Evolutionary conservation across 306 rosid species (phyloP), one percentile per base, ranked within the genome.

Genomic region (Malus sylvestris): DNA sequence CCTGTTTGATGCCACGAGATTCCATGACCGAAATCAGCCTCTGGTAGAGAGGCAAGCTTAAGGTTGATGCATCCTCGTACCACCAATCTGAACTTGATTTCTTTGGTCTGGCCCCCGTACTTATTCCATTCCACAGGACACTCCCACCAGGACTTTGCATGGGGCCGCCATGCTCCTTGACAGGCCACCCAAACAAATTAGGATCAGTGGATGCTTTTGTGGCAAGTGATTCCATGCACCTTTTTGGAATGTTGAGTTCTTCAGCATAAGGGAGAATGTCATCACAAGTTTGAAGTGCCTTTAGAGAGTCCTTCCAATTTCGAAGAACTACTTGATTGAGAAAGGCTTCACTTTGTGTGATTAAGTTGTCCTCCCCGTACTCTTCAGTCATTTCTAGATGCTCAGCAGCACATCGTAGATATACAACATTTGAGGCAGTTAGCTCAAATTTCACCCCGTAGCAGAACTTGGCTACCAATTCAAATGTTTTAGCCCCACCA

Each of bases 81-180:
- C 99, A 95, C 99, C 99, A 95, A 85, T 92, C 99, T 14, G 83
- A 79, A 81, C 89, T 90, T 55, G 97, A 68, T 78, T 92, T 86
- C 82, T 86, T 95, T 25, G 96, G 97, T 74, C 91, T 90, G 58
- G 99, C 99, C 73, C 99, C 99, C 0, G 99, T 92, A 79, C 97
- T 95, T 82, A 95, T 95, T 71, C 99, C 99, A 86, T 95, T 95
- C 99, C 99, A 95, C 82, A 95, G 79, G 71, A 95, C 93, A 79
- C 99, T 95, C 77, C 99, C 99, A 18, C 99, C 99, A 15, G 99
- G 99, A 80, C 99, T 95, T 85, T 95, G 99, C 97, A 95, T 87
- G 51, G 97, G 97, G 33, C 99, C 99, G 38, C 96, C 96, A 45
- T 85, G 97, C 83, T 95, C 99, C 83, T 86, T 75, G 59, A 95